Evolutionary conservation across 495 filamentous ascomycete species (phyloP).

Genomic region (Podospora pseudocomata): DNA sequence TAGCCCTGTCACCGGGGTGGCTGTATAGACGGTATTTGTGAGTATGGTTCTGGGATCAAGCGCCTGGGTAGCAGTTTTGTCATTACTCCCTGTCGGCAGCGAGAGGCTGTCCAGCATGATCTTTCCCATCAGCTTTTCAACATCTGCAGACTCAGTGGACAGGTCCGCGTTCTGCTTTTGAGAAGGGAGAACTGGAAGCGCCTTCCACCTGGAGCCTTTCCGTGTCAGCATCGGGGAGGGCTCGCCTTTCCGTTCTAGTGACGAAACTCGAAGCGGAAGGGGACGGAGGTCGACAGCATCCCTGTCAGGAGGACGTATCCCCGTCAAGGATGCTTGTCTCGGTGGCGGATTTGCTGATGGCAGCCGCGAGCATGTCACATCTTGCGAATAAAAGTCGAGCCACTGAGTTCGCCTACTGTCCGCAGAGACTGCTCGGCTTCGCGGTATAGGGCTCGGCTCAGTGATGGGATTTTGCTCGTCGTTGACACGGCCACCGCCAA

Average conservation of each 20-base stretch:
- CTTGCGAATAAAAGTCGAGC: slow-evolving; percentile 29
- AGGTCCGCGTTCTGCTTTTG: neutral
- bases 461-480: neutral
- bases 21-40: neutral
- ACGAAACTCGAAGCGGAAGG: slow-evolving; percentile 24
- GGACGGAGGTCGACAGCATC: slow-evolving; percentile 16
- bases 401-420: slow-evolving; percentile 36
- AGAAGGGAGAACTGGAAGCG: slow-evolving; percentile 12
- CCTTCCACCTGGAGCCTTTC: slow-evolving; percentile 27
- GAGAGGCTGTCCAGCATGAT: slow-evolving; percentile 1
- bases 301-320: neutral
- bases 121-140: neutral
- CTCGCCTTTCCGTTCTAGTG: slow-evolving; percentile 3
- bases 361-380: neutral
- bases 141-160: neutral
- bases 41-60: neutral
- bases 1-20: neutral
- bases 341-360: slow-evolving; percentile 6
- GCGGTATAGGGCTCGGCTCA: neutral
- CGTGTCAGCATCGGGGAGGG: neutral
- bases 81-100: neutral
- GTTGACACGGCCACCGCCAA: slow-evolving; percentile 32
- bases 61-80: neutral
- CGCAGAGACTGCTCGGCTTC: slow-evolving; percentile 17
- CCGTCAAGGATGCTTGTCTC: neutral